phyloP scores from a whole-genome alignment of 495 filamentous ascomycete genomes.

The Hypoxylon crocopeplum region DNA sequence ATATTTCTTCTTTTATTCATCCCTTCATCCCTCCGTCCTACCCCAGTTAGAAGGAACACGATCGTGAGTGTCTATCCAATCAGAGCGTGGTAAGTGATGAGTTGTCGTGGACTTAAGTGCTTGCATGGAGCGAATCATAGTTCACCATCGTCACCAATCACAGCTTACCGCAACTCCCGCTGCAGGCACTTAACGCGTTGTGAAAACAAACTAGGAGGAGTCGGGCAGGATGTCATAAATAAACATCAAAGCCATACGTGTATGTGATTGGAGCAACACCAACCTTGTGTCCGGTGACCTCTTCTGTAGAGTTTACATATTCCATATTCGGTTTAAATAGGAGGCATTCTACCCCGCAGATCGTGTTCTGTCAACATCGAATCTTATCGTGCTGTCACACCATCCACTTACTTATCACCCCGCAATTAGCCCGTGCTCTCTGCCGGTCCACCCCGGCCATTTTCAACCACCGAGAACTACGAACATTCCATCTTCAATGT shows the following conservation, averaged over 20 bases:
- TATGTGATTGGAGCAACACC: conserved; percentile 12
- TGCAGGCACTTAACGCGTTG: conserved; percentile 33
- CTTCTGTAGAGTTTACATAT: neutral
- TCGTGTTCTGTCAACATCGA: conserved; percentile 3
- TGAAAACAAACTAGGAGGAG: conserved; percentile 16
- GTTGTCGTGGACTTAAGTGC: conserved; percentile 35
- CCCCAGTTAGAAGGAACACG: conserved; percentile 22
- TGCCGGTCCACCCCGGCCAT: conserved; percentile 3
- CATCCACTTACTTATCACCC: conserved; percentile 25
- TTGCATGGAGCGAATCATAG: conserved; percentile 33
- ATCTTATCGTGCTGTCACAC: conserved; percentile 23
- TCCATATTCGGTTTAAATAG: too few species aligned
- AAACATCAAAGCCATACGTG: conserved; percentile 6
- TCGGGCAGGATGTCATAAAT: conserved; percentile 5
- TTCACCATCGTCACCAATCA: conserved; percentile 9
- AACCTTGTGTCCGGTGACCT: conserved; percentile 23
- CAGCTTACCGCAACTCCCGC: conserved; percentile 6
- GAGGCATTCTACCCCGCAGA: conserved; percentile 18
- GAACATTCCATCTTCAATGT: too few species aligned
- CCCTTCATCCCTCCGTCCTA: neutral
- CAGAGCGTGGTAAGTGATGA: conserved; percentile 19
- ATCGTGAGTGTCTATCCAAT: conserved; percentile 21
- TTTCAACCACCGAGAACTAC: neutral
- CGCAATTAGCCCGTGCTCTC: conserved; percentile 12
- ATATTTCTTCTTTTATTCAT: neutral